These are phyloP conservation scores for Verticillium zaregamsianum DNA, from an alignment of 2,329 filamentous ascomycete genomes.

Conservation along the genomic window DNA sequence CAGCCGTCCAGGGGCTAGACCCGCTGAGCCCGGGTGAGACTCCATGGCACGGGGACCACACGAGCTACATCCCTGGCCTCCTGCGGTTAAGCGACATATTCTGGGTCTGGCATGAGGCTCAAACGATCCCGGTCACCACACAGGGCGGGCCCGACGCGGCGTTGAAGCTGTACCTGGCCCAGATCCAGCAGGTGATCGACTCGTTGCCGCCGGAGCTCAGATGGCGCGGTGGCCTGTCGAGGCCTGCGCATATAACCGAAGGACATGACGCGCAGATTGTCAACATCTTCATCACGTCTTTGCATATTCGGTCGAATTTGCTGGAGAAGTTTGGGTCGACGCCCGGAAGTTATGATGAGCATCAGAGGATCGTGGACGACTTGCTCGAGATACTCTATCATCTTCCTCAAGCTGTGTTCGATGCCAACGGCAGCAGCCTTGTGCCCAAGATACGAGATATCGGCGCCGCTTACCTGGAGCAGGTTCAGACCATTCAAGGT, in stretches of 20 bases:
- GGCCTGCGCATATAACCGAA: slow-evolving; percentile 21
- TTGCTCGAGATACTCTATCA: slow-evolving; percentile 30
- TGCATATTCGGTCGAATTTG: slow-evolving; percentile 30
- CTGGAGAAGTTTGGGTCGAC: slow-evolving; percentile 23
- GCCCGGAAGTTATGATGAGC: slow-evolving; percentile 13
- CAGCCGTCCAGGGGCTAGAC: slow-evolving; percentile 7
- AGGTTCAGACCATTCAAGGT: slow-evolving; percentile 5
- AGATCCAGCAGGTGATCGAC: slow-evolving; percentile 24
- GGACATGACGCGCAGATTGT: slow-evolving; percentile 32
- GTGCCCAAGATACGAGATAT: slow-evolving; percentile 33
- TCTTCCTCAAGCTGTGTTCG: slow-evolving; percentile 24
- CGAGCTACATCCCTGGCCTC: slow-evolving; percentile 27
- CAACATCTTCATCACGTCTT: slow-evolving; percentile 31
- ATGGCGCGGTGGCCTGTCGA: slow-evolving; percentile 30
- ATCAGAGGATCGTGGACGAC: slow-evolving; percentile 28
- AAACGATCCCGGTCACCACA: slow-evolving; percentile 9
- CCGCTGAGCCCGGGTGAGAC: slow-evolving; percentile 6
- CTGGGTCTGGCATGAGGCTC: slow-evolving; percentile 25
- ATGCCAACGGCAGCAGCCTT: slow-evolving; percentile 26
- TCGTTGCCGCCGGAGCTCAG: slow-evolving; percentile 25
- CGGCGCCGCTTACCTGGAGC: slow-evolving; percentile 27
- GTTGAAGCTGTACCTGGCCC: slow-evolving; percentile 10
- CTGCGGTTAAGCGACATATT: slow-evolving; percentile 28
- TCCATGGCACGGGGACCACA: slow-evolving; percentile 26
- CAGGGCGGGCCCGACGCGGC: slow-evolving; percentile 9